Percentiles rank a stretch among this genome's conserved stretches.
Conservation (phyloP, 495 filamentous ascomycete genomes). For the Aspergillus homomorphus region DNA sequence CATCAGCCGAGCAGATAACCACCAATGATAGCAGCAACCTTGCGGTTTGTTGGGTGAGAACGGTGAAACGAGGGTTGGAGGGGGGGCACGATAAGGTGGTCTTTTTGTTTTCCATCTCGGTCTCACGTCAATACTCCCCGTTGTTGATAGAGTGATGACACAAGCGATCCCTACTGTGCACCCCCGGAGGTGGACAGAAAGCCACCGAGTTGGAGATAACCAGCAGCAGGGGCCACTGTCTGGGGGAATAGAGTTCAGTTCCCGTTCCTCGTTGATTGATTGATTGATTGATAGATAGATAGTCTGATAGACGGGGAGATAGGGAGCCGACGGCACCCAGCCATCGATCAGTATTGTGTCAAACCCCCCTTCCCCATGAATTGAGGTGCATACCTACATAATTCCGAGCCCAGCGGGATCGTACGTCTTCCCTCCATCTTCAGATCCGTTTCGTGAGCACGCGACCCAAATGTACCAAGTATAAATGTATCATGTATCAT, state of each 20-base stretch:
- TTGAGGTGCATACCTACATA: not conserved
- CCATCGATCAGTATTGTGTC: not conserved
- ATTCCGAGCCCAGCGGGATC: not conserved
- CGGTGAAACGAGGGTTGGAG: not conserved
- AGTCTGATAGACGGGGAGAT: too few relatives aligned
- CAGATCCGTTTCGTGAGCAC: too few relatives aligned
- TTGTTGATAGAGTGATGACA: too few relatives aligned
- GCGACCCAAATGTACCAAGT: too few relatives aligned
- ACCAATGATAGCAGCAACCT: not conserved
- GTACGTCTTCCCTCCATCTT: not conserved
- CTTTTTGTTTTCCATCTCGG: not conserved
- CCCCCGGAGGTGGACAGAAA: too few relatives aligned
- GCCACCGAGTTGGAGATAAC: not conserved
- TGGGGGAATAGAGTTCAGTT: not conserved
- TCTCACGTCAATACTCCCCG: not conserved
- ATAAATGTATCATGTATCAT: too few relatives aligned
- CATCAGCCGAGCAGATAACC: not conserved
- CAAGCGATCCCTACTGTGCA: too few relatives aligned
- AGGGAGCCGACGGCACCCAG: not conserved
- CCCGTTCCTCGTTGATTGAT: not conserved
- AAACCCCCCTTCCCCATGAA: not conserved
- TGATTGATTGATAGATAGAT: not conserved
- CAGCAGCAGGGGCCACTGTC: not conserved
- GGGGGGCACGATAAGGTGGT: not conserved
- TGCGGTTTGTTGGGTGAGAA: not conserved